Evolutionary conservation across 2,329 filamentous ascomycete genomes (phyloP), one percentile per base, ranked within the genome.

Genomic region (Colletotrichum brevisporum): DNA sequence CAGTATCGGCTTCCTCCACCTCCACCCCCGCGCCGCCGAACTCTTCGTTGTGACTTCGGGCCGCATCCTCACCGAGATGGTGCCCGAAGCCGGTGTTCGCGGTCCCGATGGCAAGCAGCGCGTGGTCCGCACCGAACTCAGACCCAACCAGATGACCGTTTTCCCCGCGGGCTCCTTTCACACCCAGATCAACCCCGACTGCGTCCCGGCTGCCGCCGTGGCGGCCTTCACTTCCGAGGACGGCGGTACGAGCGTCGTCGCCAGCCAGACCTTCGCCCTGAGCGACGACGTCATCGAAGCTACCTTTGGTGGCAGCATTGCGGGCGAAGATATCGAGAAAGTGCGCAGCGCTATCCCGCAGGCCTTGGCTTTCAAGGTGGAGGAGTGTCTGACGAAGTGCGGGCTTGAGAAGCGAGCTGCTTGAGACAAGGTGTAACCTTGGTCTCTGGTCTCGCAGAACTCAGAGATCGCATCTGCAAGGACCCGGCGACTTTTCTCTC

Each of bases 101-200:
- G 72, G 79, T 62, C 74, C 74, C 16, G 45, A 50, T 13, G 56
- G 54, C 54, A 54, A 54, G 31, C 52, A 36, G 52, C 75, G 82
- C 26, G 59, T 72, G 2, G 76, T 79, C 63, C 69, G 64, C 54
- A 78, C 76, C 66, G 74, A 74, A n/a, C 75, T 88, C 45, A 73
- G 72, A 9, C 75, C 78, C 64, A 81, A 81, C 76, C 82, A 85
- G 76, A 84, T 87, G 78, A 86, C 84, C 5, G 81, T 84, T 53
- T 88, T 88, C 78, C 86, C 83, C 71, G 82, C 84, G 74, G 88
- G 87, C 26, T 80, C 82, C 3, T 75, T 88, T n/a, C 88, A 89
- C 76, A 84, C 83, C 3, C 85, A 88, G 74, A 86, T 82, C 76
- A 89, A 89, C 78, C 85, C 86, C 1, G 79, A 83, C 71, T 89